Conservation (phyloP, 1,284 basidiomycete genomes). For the Boletus calvinii region DNA sequence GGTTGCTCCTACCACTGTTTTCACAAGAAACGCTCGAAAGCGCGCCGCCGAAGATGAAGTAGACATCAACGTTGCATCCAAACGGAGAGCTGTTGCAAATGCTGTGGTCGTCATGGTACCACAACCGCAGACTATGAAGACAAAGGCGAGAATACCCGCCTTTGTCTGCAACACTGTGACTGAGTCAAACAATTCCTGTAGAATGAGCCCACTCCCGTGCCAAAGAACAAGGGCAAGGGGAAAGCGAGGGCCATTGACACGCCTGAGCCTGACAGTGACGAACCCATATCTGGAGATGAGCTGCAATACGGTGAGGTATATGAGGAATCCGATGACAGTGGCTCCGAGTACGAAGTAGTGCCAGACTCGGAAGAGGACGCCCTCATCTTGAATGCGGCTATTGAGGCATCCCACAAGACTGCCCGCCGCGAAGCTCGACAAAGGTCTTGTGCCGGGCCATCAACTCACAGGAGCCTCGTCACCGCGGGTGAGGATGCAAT, state of each 20-base stretch:
- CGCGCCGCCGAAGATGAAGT: conserved; percentile 33
- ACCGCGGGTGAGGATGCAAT: conserved; percentile 20
- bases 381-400: conserved; percentile 56
- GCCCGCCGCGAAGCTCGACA: conserved; percentile 37
- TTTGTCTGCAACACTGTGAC: conserved; percentile 4
- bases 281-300: conserved; percentile 38
- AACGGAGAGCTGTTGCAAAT: conserved; percentile 44
- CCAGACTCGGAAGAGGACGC: conserved; percentile 42
- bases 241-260: conserved; percentile 33
- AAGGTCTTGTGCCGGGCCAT: conserved; percentile 44
- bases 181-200: conserved; percentile 17
- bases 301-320: conserved; percentile 41
- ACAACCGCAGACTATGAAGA: conserved; percentile 26
- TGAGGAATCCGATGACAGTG: conserved; percentile 55
- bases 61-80: conserved; percentile 30
- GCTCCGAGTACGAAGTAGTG: conserved; percentile 51
- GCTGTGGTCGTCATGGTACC: conserved; percentile 51
- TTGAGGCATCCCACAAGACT: conserved; percentile 52
- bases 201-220: conserved; percentile 7
- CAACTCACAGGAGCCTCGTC: conserved; percentile 41
- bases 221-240: conserved; percentile 43
- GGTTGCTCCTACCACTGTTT: not conserved
- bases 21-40: conserved; percentile 29
- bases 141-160: conserved; percentile 36
- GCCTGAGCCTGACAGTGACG: conserved; percentile 29